phyloP scores from a whole-genome alignment of 148 eudicot species.

The Fagopyrum esculentum region DNA sequence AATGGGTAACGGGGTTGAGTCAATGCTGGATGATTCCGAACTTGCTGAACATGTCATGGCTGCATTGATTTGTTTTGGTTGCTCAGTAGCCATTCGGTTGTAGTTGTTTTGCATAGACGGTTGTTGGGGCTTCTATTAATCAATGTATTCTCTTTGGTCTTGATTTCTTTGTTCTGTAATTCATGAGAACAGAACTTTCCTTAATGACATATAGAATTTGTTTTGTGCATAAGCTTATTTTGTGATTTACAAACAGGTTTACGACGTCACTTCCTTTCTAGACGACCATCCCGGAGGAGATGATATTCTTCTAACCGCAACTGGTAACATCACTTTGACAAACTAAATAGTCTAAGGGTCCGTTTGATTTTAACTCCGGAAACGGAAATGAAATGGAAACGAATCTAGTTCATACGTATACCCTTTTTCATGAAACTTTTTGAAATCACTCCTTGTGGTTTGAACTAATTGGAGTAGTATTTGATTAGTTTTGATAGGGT shows the following conservation, averaged over 20 bases:
- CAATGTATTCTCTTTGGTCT: background rate
- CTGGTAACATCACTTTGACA: constrained; percentile 26
- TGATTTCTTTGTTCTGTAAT: background rate
- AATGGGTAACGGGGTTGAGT: background rate
- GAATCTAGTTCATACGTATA: too few species aligned
- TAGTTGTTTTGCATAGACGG: background rate
- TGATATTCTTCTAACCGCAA: constrained; percentile 35
- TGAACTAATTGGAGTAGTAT: too few species aligned
- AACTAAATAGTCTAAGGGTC: too few species aligned
- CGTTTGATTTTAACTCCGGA: too few species aligned
- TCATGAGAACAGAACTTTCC: background rate
- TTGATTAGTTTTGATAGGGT: too few species aligned
- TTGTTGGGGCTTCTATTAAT: background rate
- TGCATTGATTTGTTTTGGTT: background rate
- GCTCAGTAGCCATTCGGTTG: background rate
- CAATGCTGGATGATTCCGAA: background rate
- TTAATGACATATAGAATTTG: background rate
- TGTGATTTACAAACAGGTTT: constrained; percentile 24
- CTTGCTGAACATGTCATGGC: background rate
- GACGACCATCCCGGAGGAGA: constrained; percentile 63
- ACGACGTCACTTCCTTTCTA: constrained; percentile 39
- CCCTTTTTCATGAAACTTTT: too few species aligned
- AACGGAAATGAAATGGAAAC: too few species aligned
- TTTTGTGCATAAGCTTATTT: background rate
- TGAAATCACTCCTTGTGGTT: too few species aligned